Base-by-base conservation (phyloP, 371 early-diverging fungal species). In the Rhizopus sp. region DNA sequence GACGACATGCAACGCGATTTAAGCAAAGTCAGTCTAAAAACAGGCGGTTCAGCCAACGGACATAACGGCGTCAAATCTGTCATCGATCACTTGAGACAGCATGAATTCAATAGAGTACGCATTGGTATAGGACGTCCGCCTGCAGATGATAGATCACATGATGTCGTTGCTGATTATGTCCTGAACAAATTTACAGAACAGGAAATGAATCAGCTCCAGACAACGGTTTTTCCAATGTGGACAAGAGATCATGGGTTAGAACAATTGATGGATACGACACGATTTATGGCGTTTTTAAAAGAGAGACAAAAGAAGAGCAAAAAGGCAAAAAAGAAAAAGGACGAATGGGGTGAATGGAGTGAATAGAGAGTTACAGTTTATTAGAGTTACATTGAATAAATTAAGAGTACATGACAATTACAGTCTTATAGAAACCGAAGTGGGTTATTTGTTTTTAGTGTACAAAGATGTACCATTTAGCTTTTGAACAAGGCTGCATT, bases 11-110 rank as follows among this genome's bases (percentile, higher is more conserved):
- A 91, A 54, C 78, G 87, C 7, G 80, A 82, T 17, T 54, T 90
- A 5, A 89, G 88, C 7, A 83, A 81, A 56, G 53, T 88, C 0
- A 79, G 87, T 1, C 54, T 80, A 50, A 92, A 92, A 62, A 23
- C 31, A 6, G 65, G 69, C 4, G 93, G 93, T 5, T 79, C 75
- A 9, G 74, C 69, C 1, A 83, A 81, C 55, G 93, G 91, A 15
- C 93, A 93, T 60, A 93, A 93, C 53, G 91, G 93, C 0, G 70
- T 90, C 60, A 84, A 84, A 55, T 91, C 91, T 0, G 77, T 87
- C 7, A 81, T 80, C 29, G 77, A 83, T 8, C 52, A 70, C 38
- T 59, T 90, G 10, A 54, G 67, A 5, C 78, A 85, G 0, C 65
- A 80, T 29, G 77, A 78, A 4, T 91, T 86, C 52, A 69, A 61